Base-by-base conservation (phyloP, 2,329 filamentous ascomycete genomes). In the Sclerotinia nivalis region DNA sequence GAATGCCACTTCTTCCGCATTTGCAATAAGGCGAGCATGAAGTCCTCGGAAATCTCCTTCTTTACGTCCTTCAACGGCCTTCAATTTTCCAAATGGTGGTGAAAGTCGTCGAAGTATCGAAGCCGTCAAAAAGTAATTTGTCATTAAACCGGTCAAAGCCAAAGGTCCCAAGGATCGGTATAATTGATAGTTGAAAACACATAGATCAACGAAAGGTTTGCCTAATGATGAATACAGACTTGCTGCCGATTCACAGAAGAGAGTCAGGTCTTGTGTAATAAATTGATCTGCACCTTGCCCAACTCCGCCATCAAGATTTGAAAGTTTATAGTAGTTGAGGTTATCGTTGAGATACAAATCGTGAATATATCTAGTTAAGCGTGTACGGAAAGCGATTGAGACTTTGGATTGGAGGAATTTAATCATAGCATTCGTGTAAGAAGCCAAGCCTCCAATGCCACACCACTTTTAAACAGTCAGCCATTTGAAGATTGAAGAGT, bases 381-480 rank as follows among this genome's bases (percentile, higher is more conserved):
- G 89, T 6, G 96, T 99, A 55, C 96, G 90, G 85, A 99, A 99
- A 47, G 96, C 95, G 74, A 99, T 99, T 9, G 95, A 97, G 68
- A 99, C 93, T 83, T 99, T 99, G 65, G 93, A 95, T 81, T 99
- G 95, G 72, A 99, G 86, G 81, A 92, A 99, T 81, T 98, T 98
- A 84, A 99, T 99, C 91, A 96, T 97, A 68, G 95, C 93, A 80
- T 99, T 99, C 65, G 95, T 97, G 78, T 99, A 99, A 0, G 95
- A 97, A 12, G 94, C 95, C 73, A 98, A 89, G 2, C 92, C 93
- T 55, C 96, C 96, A 49, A 99, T 90, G 4, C 95, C 93, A 74
- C 94, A 93, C 96, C 96, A 99, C 84, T 88, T 66, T 64, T 68
- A 12, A 66, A 69, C 20, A 62, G 67, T 69, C 28, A 69, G 67